Conservation (phyloP, 2,329 filamentous ascomycete genomes). For the Pseudogymnoascus sp. region DNA sequence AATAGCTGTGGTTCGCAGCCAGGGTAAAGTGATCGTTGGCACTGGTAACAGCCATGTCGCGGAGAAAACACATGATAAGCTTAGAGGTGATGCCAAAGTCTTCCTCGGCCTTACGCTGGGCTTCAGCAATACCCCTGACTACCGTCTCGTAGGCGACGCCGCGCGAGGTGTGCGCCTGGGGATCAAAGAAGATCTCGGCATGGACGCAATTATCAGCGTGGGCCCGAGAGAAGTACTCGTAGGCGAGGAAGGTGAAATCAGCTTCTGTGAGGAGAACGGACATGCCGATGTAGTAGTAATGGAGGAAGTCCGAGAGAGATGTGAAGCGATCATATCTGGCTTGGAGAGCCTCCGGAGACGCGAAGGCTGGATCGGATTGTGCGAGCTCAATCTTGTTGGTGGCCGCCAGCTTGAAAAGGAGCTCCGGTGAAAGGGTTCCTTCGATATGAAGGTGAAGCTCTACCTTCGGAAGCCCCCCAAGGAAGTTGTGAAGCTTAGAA, state of each 20-base stretch:
- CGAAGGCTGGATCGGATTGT: slow-evolving; percentile 51
- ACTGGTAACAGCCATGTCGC: slow-evolving; percentile 56
- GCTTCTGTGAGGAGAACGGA: slow-evolving; percentile 52
- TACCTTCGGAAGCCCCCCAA: slow-evolving; percentile 63
- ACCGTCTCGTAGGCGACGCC: slow-evolving; percentile 56
- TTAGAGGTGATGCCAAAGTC: slow-evolving; percentile 57
- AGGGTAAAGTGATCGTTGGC: slow-evolving; percentile 40
- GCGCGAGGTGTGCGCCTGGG: slow-evolving; percentile 60
- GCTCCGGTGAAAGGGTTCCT: slow-evolving; percentile 59
- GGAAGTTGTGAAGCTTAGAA: slow-evolving; percentile 36
- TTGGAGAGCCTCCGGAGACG: slow-evolving; percentile 48
- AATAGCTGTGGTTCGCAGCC: slow-evolving; percentile 36
- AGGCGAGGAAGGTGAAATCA: slow-evolving; percentile 68
- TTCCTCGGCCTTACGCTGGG: slow-evolving; percentile 48
- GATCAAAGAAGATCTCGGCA: slow-evolving; percentile 74
- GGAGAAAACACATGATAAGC: slow-evolving; percentile 63
- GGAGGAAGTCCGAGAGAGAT: slow-evolving; percentile 67
- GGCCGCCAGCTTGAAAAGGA: slow-evolving; percentile 60
- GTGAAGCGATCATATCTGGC: slow-evolving; percentile 59
- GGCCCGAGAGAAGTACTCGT: slow-evolving; percentile 60
- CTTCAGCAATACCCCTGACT: slow-evolving; percentile 52
- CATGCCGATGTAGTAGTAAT: slow-evolving; percentile 72
- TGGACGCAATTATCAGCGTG: slow-evolving; percentile 58
- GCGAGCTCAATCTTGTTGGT: slow-evolving; percentile 56
- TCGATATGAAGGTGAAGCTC: slow-evolving; percentile 78